Evolutionary conservation across 2,329 filamentous ascomycete species (phyloP), one percentile per base, ranked within the genome.

Genomic region (Diatrype stigma): DNA sequence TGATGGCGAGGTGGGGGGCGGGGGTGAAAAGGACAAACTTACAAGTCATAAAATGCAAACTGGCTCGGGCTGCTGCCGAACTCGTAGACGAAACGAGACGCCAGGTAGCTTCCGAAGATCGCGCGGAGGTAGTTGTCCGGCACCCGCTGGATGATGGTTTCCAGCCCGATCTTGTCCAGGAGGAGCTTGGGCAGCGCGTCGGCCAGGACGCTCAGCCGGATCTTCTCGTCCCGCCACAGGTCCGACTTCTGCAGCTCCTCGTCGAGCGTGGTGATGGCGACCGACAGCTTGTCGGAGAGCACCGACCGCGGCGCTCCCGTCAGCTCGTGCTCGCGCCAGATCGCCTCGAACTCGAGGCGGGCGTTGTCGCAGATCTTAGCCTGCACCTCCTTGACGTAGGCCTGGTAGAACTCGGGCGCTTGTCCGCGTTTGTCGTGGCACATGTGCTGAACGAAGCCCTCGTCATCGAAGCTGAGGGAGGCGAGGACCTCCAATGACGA

Each of bases 41-140:
- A 92, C 89, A 97, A 99, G 69, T 96, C 90, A 73, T 96, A 99
- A 79, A 99, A 99, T 37, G 93, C 91, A 75, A 99, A 97, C 65
- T 96, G 93, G 75, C 87, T 94, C 5, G 94, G 92, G 59, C 83
- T 86, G 68, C 91, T 92, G 64, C 94, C 94, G 68, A 93, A 94
- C 69, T 96, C 85, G 71, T 99, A 99, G 38, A 99, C 90, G 69
- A 99, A 99, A 42, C 94, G 87, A 65, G 89, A 95, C 46, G 94
- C 93, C 60, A 99, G 79, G 73, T 93, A 96, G 68, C 89, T 95
- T 60, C 94, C 94, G 67, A 99, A 99, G 68, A 99, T 97, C 58
- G 92, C 87, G 59, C 91, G 84, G 56, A 99, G 82, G 68, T 99
- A 99, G 60, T 85, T 87, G 55, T 96, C 90, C 1, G 94, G 94